phyloP scores from a whole-genome alignment of 2,329 filamentous ascomycete species.

The Fusarium irregulare region DNA sequence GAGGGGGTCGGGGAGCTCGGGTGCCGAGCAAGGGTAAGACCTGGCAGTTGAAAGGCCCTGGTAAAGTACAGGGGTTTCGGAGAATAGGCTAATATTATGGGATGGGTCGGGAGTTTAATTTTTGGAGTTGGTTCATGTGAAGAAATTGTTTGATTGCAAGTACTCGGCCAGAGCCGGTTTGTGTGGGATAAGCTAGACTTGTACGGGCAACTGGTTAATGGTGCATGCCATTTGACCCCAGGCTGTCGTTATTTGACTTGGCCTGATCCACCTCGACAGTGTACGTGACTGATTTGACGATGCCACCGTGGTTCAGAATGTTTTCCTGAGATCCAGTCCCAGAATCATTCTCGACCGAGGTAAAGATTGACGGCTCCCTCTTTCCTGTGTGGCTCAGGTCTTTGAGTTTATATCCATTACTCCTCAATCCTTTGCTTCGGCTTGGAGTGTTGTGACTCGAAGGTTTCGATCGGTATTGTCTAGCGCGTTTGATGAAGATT shows the following conservation, averaged over 20 bases:
- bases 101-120: not conserved
- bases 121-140: not conserved
- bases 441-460: conserved; percentile 47
- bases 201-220: not conserved
- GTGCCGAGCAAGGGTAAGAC: conserved; percentile 1
- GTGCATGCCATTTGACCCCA: not conserved
- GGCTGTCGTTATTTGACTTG: not conserved
- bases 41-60: not conserved
- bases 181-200: not conserved
- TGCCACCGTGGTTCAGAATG: conserved; percentile 52
- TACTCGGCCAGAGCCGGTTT: not conserved
- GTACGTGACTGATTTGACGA: conserved; percentile 58
- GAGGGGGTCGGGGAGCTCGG: not conserved
- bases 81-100: not conserved
- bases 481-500: conserved; percentile 57
- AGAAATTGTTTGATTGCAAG: not conserved
- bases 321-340: conserved; percentile 54
- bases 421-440: conserved; percentile 44
- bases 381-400: conserved; percentile 48
- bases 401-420: conserved; percentile 54
- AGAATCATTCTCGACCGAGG: conserved; percentile 41
- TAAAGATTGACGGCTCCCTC: conserved; percentile 48
- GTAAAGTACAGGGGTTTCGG: not conserved
- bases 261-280: conserved; percentile 52
- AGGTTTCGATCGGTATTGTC: conserved; percentile 55